These are phyloP conservation scores for Apophysomyces variabilis DNA, from an alignment of 371 early-diverging fungal species.

Conservation along the genomic window DNA sequence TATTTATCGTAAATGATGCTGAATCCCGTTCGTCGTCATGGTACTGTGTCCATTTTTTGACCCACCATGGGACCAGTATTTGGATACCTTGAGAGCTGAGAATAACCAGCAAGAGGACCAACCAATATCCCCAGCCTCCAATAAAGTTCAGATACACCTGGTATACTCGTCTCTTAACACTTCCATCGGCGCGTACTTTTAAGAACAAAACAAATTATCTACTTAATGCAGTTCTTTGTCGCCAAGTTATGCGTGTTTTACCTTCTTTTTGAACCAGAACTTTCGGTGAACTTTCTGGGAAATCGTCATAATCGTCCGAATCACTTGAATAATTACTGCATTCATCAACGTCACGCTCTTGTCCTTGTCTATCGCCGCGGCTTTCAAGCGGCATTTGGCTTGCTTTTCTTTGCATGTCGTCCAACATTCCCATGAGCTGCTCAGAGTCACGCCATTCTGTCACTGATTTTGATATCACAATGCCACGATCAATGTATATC, in stretches of 20 bases:
- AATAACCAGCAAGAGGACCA: constrained; percentile 33
- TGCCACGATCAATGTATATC: constrained; percentile 66
- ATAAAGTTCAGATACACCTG: constrained; percentile 44
- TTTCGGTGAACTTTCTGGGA: constrained; percentile 14
- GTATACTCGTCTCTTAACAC: constrained; percentile 52
- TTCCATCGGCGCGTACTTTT: constrained; percentile 46
- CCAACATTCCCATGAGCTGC: constrained; percentile 29
- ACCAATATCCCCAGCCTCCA: constrained; percentile 53
- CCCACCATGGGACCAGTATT: constrained; percentile 51
- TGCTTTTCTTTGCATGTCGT: neutral
- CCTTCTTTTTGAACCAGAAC: constrained; percentile 34
- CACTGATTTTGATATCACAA: constrained; percentile 38
- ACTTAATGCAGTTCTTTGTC: neutral
- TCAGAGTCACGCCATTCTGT: constrained; percentile 43
- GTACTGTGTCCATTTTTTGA: constrained; percentile 53
- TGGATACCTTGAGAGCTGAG: constrained; percentile 44
- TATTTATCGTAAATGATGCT: constrained; percentile 27
- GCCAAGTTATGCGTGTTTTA: constrained; percentile 5
- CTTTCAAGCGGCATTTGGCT: neutral
- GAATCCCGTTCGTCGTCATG: constrained; percentile 43
- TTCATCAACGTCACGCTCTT: too few species aligned
- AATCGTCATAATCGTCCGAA: too few species aligned
- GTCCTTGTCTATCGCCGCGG: too few species aligned
- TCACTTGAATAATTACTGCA: too few species aligned
- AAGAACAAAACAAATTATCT: neutral